phyloP scores from a whole-genome alignment of 1,284 basidiomycete genomes.

The Pseudomicrostroma phylloplanum region DNA sequence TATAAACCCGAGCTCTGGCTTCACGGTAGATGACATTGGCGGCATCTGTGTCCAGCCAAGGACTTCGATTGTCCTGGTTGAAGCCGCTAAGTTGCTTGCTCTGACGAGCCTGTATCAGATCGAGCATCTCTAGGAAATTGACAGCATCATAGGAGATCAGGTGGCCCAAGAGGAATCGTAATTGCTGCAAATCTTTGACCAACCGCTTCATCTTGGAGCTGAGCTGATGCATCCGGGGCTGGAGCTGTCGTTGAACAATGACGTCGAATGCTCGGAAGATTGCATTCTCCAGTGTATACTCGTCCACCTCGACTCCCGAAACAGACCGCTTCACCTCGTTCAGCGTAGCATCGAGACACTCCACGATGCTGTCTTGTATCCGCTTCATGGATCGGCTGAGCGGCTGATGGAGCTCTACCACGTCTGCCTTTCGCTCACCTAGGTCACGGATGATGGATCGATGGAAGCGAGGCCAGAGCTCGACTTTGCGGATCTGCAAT shows the following conservation, averaged over 20 bases:
- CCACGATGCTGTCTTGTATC: conserved; percentile 85
- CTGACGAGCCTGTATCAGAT: conserved; percentile 76
- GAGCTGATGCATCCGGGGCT: conserved; percentile 93
- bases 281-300: conserved; percentile 87
- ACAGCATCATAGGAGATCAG: conserved; percentile 85
- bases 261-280: conserved; percentile 91
- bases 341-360: conserved; percentile 87
- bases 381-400: conserved; percentile 80
- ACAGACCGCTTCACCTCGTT: conserved; percentile 85
- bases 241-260: conserved; percentile 78
- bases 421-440: conserved; percentile 64
- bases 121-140: conserved; percentile 83
- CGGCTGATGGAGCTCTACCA: conserved; percentile 82
- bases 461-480: conserved; percentile 85
- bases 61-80: conserved; percentile 60
- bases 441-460: conserved; percentile 36
- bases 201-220: conserved; percentile 85
- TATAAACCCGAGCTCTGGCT: conserved; percentile 74
- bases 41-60: conserved; percentile 82
- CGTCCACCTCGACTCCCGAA: conserved; percentile 64
- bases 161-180: conserved; percentile 81
- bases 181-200: conserved; percentile 76
- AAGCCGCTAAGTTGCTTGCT: conserved; percentile 49
- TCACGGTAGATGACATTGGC: conserved; percentile 78
- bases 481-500: conserved; percentile 76